Evolutionary conservation across 2,329 filamentous ascomycete genomes (phyloP), one percentile per base, ranked within the genome.

Genomic region (Cladosporium sp.): DNA sequence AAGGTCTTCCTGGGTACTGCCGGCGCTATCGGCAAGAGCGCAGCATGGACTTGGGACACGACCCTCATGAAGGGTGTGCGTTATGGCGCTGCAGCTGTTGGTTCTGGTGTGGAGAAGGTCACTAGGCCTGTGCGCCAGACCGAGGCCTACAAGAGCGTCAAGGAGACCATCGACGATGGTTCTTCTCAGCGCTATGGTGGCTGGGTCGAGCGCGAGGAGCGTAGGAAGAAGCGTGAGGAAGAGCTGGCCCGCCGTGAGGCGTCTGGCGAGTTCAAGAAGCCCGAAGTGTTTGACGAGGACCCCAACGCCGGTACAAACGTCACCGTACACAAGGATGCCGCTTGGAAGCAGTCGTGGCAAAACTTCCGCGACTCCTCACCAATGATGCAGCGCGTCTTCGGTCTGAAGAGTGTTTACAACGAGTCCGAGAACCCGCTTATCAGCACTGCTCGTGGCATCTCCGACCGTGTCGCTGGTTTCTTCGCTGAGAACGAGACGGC

Each of bases 401-500:
- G 78, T 65, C 82, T 95, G 72, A 91, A 92, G 71, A 83, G 81
- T 50, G 84, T 84, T 50, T 97, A 97, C 73, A 86, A 95, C 59
- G 93, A 98, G 72, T 97, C 93, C 9, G 93, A 98, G 66, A 98
- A 98, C 69, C 92, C 93, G 6, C 78, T 98, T 38, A 88, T 98
- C 56, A 87, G 84, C 40, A 97, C 92, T 0, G 93, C 91, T 1
- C 86, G 93, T 65, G 90, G 88, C 68, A 95, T 98, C 60, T 92
- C 91, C 27, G 93, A 98, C 69, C 83, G 86, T 51, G 83, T 98
- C 33, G 89, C 87, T 40, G 90, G 93, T 22, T 98, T 96, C 74
- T 98, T 98, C 59, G 93, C 93, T 55, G 93, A 98, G 70, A 98
- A 97, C 69, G 93, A 98, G 74, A 96, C 90, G 0, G 93, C 93